These are phyloP conservation scores for Cantharellus cinnabarinus DNA, from an alignment of 768 basidiomycete species.

Conservation along the genomic window DNA sequence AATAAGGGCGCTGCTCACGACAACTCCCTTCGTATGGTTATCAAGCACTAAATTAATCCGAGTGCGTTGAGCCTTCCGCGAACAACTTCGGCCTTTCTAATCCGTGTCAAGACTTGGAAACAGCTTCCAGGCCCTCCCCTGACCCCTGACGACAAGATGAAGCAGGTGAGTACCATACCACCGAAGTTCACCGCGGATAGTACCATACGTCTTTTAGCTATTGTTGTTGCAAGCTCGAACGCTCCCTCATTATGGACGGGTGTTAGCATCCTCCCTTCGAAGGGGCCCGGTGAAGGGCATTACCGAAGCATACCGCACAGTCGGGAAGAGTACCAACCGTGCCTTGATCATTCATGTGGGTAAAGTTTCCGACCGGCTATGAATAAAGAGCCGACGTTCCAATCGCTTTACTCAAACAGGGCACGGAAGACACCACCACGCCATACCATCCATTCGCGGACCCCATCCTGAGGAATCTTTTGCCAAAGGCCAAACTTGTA, in stretches of 20 bases:
- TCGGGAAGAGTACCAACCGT: background rate
- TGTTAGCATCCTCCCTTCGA: background rate
- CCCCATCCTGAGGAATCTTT: conserved; percentile 4
- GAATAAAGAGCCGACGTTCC: background rate
- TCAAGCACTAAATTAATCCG: no score
- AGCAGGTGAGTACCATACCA: background rate
- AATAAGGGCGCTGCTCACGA: background rate
- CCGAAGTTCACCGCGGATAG: background rate
- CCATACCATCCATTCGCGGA: conserved; percentile 5
- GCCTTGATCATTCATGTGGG: conserved; percentile 8
- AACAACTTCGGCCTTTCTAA: background rate
- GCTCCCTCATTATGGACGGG: background rate
- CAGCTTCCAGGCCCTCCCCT: background rate
- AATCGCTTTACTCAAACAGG: conserved; percentile 3
- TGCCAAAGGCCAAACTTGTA: conserved; percentile 10
- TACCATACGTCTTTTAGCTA: background rate
- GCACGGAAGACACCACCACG: conserved; percentile 7
- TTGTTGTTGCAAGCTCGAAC: background rate
- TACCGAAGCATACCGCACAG: background rate
- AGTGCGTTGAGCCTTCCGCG: background rate
- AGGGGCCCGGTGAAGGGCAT: background rate
- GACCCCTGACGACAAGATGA: background rate
- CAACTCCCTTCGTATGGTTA: no score
- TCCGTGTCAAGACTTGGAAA: background rate
- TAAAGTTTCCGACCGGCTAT: background rate